Base-by-base conservation (phyloP, 2,329 filamentous ascomycete species). In the Aspergillus luchuensis region DNA sequence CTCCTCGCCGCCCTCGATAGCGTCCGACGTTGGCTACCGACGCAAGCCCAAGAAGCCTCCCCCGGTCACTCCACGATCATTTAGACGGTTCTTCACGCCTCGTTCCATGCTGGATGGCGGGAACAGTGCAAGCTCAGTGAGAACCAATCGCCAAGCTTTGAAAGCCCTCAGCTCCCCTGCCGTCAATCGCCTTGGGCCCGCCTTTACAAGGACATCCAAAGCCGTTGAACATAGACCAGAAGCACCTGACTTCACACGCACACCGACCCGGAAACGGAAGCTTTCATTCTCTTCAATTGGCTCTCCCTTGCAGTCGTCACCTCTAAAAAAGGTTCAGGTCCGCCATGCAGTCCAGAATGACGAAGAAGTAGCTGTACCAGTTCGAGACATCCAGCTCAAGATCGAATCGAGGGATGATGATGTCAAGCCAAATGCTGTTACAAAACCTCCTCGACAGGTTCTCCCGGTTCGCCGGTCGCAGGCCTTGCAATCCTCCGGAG, bases 1-100 rank as follows among this genome's bases (percentile, higher is more conserved):
- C 43, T 78, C 77, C 47, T 79, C 77, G 63, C 77, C 78, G 57
- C 77, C 78, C 49, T 77, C 76, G 30, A 72, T 77, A 63, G 70
- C 71, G 57, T 78, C 75, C 36, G 74, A 77, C 68, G 68, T 69
- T 66, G 74, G 70, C 28, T 61, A 68, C 59, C 69, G 74, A 57
- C 74, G 72, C 60, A 78, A 77, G 66, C 72, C 70, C 56, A 76
- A 75, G 69, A 81, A 79, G 63, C 77, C 76, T 53, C 80, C 81
- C 48, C 77, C 80, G 28, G 76, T 83, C 36, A 82, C 81, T 11
- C 81, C 81, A n/a, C 76, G 80, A 52, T 79, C 80, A n/a, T 82
- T 83, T 61, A 77, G 74, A 56, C 75, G 77, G 38, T 83, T 83
- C 65, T 83, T 83, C 63, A 82, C 80, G n/a, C 81, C 81, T 38